phyloP scores from a whole-genome alignment of 805 yeast species.

The Cyberlindnera subsufficiens region DNA sequence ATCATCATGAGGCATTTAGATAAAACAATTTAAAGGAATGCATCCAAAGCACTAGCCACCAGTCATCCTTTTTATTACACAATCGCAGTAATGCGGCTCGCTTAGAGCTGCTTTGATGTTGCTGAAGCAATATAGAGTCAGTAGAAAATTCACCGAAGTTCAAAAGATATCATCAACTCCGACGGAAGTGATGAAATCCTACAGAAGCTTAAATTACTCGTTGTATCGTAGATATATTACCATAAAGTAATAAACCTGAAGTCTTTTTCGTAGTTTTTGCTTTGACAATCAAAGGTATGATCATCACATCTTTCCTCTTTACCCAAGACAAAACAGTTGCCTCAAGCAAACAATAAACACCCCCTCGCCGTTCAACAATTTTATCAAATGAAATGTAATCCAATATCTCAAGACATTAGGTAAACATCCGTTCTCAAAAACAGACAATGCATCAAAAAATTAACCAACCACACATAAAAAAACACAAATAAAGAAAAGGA shows the following conservation, averaged over 20 bases:
- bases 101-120: too few species aligned
- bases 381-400: too few species aligned
- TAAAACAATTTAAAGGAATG: too few species aligned
- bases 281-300: neutral
- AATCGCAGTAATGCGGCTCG: too few species aligned
- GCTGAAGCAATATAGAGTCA: too few species aligned
- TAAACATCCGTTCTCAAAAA: neutral
- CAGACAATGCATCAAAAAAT: conserved; percentile 8
- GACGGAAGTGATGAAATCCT: too few species aligned
- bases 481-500: conserved; percentile 3
- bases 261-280: conserved; percentile 4
- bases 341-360: neutral
- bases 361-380: neutral
- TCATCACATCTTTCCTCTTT: neutral
- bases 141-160: too few species aligned
- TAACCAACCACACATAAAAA: conserved; percentile 8
- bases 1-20: too few species aligned
- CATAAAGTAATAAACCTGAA: conserved; percentile 5
- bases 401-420: too few species aligned
- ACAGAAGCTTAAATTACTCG: conserved; percentile 1
- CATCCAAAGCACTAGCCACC: too few species aligned
- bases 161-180: too few species aligned
- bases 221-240: conserved; percentile 16
- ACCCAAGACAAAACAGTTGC: neutral
- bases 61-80: too few species aligned